Evolutionary conservation across 495 filamentous ascomycete genomes (phyloP), one percentile per base, ranked within the genome.

Genomic region (Bombardia bombarda): DNA sequence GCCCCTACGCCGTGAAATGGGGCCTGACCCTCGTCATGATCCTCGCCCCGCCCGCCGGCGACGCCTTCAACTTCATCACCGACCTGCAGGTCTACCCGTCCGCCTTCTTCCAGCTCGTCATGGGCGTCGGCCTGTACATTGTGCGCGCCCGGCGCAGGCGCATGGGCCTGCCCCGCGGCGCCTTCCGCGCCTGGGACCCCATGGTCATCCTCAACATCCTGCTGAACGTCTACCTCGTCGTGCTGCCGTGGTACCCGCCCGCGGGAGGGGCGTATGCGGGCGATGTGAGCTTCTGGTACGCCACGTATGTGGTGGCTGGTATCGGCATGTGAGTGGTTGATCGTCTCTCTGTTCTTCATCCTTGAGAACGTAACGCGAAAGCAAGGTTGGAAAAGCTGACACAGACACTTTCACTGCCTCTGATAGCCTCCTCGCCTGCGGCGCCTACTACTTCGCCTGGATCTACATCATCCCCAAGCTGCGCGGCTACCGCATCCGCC

Each of bases 231-330:
- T 83, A 79, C 47, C 60, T 79, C 39, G 54, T 84, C 17, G 63
- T 77, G 8, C 77, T 77, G 55, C 80, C 80, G 4, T 84, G 80
- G 82, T 82, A 79, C 43, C 79, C 80, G 20, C 80, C 80, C 0
- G 64, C 62, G 1, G 65, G 57, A 3, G 80, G 80, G 0, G 65
- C 68, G 0, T 66, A 63, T 31, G 75, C 71, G 1, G 79, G 79
- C 0, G 70, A 78, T 43, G 77, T 83, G 2, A 79, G 71, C 37
- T 83, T 84, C 50, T 83, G 78, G 78, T 83, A 83, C 45, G 79
- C 66, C 3, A 82, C 79, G 5, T 82, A 83, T 43, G 61, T 67
- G 17, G 77, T 74, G 3, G 65, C 68, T 8, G 76, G 77, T 2
- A 62, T 82, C 28, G 74, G 56, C 17, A 66, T 78, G 73, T 79